phyloP scores from a whole-genome alignment of 139 green algal species.

The Micromonas commoda region DNA sequence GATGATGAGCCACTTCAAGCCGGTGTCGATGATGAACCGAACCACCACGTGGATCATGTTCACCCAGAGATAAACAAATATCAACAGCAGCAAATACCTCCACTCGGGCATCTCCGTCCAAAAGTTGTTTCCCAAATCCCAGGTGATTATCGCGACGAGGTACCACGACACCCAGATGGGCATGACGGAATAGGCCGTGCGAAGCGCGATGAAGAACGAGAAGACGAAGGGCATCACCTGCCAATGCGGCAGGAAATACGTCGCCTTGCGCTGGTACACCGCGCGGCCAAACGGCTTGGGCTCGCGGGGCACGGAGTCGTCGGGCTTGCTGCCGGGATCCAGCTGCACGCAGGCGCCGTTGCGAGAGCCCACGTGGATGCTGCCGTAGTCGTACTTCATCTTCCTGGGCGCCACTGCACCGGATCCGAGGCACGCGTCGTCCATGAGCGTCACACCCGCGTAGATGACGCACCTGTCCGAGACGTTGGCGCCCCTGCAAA shows the following conservation, averaged over 20 bases:
- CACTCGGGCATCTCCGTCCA: not conserved
- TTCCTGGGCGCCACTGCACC: not conserved
- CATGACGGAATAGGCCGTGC: not conserved
- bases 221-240: conserved; percentile 11
- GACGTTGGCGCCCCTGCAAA: conserved; percentile 24
- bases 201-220: not conserved
- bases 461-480: conserved; percentile 29
- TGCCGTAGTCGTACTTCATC: not conserved
- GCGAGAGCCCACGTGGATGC: not conserved
- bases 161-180: conserved; percentile 12
- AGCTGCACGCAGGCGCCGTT: conserved; percentile 6
- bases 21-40: not conserved
- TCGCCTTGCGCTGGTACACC: not conserved
- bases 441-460: conserved; percentile 8
- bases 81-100: conserved; percentile 1
- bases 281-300: conserved; percentile 12
- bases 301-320: not conserved
- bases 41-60: not conserved
- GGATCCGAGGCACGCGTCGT: conserved; percentile 7
- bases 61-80: not conserved
- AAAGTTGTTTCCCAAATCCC: not conserved
- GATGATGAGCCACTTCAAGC: conserved; percentile 8
- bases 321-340: not conserved
- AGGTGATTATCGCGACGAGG: conserved; percentile 3
- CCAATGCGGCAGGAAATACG: conserved; percentile 7